phyloP scores from a whole-genome alignment of 371 early-diverging fungal species.

The Dinochytrium kinnereticum region DNA sequence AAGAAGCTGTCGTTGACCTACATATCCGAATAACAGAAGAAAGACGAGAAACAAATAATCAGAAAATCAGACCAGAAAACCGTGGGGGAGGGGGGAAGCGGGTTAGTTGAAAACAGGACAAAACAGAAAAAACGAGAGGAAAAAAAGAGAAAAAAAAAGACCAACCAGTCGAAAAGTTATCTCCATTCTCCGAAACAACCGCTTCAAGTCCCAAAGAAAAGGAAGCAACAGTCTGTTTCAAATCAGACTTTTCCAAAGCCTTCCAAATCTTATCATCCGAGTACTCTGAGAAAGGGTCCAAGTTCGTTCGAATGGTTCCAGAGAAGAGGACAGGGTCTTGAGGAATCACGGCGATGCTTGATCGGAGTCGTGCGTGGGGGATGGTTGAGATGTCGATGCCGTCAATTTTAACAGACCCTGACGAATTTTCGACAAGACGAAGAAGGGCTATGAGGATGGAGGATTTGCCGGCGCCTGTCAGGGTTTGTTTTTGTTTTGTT shows the following conservation, averaged over 20 bases:
- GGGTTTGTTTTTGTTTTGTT: too few relatives aligned
- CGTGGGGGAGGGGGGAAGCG: too few relatives aligned
- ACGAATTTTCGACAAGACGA: constrained; percentile 61
- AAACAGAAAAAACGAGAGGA: background rate
- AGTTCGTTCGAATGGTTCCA: constrained; percentile 41
- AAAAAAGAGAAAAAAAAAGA: background rate
- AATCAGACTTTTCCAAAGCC: constrained; percentile 63
- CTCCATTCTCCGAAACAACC: constrained; percentile 43
- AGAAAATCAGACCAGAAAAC: background rate
- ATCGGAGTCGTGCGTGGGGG: constrained; percentile 20
- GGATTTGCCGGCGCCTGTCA: constrained; percentile 61
- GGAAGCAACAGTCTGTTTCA: constrained; percentile 46
- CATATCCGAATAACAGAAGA: too few relatives aligned
- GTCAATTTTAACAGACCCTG: constrained; percentile 23
- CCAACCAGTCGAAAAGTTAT: constrained; percentile 36
- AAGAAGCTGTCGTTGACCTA: constrained; percentile 56
- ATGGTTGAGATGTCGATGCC: constrained; percentile 34
- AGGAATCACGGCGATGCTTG: constrained; percentile 58
- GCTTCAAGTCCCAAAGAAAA: constrained; percentile 29
- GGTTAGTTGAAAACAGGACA: too few relatives aligned
- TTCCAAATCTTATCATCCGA: constrained; percentile 65
- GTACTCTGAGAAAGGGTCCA: constrained; percentile 66
- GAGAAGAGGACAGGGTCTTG: constrained; percentile 65
- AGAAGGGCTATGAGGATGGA: constrained; percentile 57
- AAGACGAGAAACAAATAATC: background rate